A percentile compares a stretch with the other conserved stretches of the same genome.
phyloP scores from a whole-genome alignment of 2,329 filamentous ascomycete species.

The Fusarium sp. region DNA sequence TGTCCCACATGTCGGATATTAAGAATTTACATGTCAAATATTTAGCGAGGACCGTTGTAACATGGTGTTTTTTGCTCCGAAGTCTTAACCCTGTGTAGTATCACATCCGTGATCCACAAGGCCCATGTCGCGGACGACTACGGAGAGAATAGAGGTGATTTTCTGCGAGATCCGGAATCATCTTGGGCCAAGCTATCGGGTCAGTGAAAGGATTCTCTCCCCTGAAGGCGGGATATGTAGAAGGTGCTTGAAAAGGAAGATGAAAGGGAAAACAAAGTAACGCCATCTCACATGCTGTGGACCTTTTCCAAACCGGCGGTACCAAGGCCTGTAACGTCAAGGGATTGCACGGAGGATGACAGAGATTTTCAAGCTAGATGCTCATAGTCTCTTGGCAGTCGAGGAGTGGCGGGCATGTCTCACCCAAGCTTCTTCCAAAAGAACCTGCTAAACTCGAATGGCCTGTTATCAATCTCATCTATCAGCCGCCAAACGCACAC shows the following conservation, averaged over 20 bases:
- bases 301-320: neutral
- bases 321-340: neutral
- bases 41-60: neutral
- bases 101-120: neutral
- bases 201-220: neutral
- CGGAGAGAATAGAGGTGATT: neutral
- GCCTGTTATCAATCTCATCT: conserved; percentile 32
- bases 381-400: no score
- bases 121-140: neutral
- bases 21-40: neutral
- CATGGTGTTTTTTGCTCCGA: neutral
- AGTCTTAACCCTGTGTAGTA: conserved; percentile 14
- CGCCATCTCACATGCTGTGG: conserved; percentile 4
- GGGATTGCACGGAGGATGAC: neutral
- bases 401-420: no score
- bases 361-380: neutral
- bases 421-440: neutral
- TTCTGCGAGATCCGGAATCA: neutral
- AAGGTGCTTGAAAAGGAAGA: neutral
- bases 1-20: neutral
- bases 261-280: conserved; percentile 1
- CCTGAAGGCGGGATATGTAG: no score
- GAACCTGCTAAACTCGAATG: neutral
- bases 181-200: neutral
- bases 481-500: conserved; percentile 4